Conservation (phyloP, 2,329 filamentous ascomycete genomes). For the Verticillium alfalfae region DNA sequence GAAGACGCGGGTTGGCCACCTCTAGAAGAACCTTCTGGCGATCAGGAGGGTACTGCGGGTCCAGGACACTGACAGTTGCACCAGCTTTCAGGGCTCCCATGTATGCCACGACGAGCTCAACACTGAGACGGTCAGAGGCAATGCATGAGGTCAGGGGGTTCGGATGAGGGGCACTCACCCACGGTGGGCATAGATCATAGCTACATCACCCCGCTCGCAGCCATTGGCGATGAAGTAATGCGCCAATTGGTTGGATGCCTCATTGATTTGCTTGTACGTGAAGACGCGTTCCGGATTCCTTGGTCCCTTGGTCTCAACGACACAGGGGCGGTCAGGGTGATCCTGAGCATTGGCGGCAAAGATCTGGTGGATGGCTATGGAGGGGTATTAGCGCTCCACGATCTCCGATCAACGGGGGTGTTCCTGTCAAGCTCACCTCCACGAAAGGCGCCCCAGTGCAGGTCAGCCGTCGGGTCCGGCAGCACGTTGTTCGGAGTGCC, state of each 20-base stretch:
- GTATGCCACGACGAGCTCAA: slow-evolving; percentile 45
- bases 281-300: slow-evolving; percentile 55
- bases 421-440: slow-evolving; percentile 25
- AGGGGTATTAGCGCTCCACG: background rate
- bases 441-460: slow-evolving; percentile 60
- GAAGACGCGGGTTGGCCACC: slow-evolving; percentile 65
- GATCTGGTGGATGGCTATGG: slow-evolving; percentile 58
- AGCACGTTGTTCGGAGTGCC: slow-evolving; percentile 17
- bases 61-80: slow-evolving; percentile 61
- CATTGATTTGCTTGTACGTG: slow-evolving; percentile 81
- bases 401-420: background rate
- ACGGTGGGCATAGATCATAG: slow-evolving; percentile 87
- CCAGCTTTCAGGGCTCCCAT: slow-evolving; percentile 31
- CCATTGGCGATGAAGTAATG: slow-evolving; percentile 73
- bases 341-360: slow-evolving; percentile 61
- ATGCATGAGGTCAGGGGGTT: background rate
- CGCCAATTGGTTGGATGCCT: slow-evolving; percentile 75
- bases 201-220: slow-evolving; percentile 74
- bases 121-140: slow-evolving; percentile 23
- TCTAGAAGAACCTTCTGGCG: slow-evolving; percentile 80
- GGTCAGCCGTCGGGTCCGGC: slow-evolving; percentile 61
- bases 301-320: slow-evolving; percentile 38
- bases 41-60: slow-evolving; percentile 76
- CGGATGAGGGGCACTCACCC: slow-evolving; percentile 27
- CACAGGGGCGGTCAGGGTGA: slow-evolving; percentile 55